phyloP scores from a whole-genome alignment of 2,329 filamentous ascomycete genomes.

The Xylariomycetidae sp. region DNA sequence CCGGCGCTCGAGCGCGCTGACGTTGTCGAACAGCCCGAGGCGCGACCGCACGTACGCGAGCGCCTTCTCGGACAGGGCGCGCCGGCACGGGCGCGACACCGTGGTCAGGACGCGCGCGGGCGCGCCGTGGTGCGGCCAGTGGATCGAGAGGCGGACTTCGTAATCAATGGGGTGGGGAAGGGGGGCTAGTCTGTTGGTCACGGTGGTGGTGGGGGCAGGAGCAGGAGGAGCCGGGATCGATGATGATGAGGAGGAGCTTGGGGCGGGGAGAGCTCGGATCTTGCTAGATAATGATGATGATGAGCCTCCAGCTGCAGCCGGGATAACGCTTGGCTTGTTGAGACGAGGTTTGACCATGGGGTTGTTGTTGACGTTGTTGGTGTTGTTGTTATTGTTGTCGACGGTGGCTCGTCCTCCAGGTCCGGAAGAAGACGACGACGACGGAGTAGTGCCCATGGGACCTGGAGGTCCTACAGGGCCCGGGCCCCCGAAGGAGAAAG shows the following conservation, averaged over 20 bases:
- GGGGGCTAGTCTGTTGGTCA: not conserved
- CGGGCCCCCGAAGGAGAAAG: no score
- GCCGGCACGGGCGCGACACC: constrained; percentile 16
- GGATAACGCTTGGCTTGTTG: no score
- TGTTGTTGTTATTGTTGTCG: constrained; percentile 1
- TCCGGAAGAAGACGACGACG: no score
- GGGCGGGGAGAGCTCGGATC: not conserved
- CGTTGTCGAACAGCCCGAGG: constrained; percentile 8
- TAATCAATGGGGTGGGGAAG: constrained; percentile 6
- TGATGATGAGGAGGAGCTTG: not conserved
- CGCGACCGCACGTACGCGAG: constrained; percentile 17
- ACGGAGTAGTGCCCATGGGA: not conserved
- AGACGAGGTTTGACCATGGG: no score
- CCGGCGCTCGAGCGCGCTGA: no score
- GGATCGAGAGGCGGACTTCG: constrained; percentile 23
- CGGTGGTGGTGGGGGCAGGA: constrained; percentile 1
- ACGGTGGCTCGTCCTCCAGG: no score
- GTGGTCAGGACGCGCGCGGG: constrained; percentile 8
- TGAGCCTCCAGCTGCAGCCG: no score
- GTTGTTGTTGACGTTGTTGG: no score
- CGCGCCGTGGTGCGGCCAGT: constrained; percentile 20
- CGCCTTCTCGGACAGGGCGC: constrained; percentile 20
- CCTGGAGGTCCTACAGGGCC: no score
- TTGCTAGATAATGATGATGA: no score
- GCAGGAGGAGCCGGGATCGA: constrained; percentile 3